A percentile compares a stretch with the other conserved stretches of the same genome.
Evolutionary conservation across 352 stramenopile species (phyloP).

Genomic region (Globisporangium uncinulatum): DNA sequence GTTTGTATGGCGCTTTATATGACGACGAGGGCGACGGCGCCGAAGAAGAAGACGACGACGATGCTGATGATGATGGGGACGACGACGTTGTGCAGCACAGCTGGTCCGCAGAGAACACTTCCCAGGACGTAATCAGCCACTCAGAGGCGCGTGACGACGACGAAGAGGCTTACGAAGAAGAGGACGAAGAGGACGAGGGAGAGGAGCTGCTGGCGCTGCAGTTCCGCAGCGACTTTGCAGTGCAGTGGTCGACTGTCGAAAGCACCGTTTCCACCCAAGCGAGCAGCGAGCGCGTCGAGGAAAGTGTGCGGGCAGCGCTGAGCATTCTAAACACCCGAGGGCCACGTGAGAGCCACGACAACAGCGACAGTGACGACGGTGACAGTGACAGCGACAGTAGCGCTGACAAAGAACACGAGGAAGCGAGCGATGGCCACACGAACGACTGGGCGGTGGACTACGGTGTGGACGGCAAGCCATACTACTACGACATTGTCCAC

Average conservation of each 20-base stretch:
- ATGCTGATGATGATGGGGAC: background rate
- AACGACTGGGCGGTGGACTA: conserved; percentile 9
- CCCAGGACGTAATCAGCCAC: background rate
- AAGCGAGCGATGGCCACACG: conserved; percentile 3
- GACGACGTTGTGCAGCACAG: conserved; percentile 9
- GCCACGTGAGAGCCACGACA: conserved; percentile 1
- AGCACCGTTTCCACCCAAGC: conserved; percentile 3
- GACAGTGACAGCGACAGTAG: conserved; percentile 16
- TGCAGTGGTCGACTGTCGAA: background rate
- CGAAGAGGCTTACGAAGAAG: background rate
- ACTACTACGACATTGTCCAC: conserved; percentile 13
- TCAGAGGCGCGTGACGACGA: background rate
- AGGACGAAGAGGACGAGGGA: conserved; percentile 1
- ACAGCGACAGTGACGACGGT: conserved; percentile 3
- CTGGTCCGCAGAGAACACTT: conserved; percentile 7
- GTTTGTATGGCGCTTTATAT: too few species aligned
- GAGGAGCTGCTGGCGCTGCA: conserved; percentile 9
- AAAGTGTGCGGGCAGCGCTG: conserved; percentile 43
- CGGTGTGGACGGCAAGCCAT: conserved; percentile 10
- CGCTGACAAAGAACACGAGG: conserved; percentile 14
- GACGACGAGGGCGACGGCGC: background rate
- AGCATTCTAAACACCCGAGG: conserved; percentile 35
- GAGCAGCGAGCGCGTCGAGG: conserved; percentile 40
- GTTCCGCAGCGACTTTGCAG: conserved; percentile 4
- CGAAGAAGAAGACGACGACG: background rate